Evolutionary conservation across 2,329 filamentous ascomycete species (phyloP).

Genomic region (Aspergillus chevalieri): DNA sequence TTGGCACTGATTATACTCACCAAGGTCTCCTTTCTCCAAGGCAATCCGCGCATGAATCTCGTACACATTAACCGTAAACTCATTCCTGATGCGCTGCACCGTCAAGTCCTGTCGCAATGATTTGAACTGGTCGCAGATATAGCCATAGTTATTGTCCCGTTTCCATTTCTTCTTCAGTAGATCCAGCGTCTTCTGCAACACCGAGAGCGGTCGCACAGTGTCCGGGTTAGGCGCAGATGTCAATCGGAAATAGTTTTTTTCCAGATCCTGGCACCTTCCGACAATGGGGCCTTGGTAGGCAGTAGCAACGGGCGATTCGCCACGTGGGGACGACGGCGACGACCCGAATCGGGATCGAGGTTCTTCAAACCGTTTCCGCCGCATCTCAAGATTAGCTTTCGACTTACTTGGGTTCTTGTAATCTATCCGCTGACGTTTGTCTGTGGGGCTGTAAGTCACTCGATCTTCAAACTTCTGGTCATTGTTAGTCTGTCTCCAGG

Average conservation of each 20-base stretch:
- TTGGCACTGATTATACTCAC: conserved; percentile 99
- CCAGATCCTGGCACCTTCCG: conserved; percentile 73
- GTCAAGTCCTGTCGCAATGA: conserved; percentile 96
- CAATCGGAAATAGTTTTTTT: conserved; percentile 92
- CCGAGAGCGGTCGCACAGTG: conserved; percentile 73
- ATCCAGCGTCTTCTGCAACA: conserved; percentile 79
- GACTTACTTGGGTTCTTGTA: conserved; percentile 72
- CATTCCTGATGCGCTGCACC: conserved; percentile 92
- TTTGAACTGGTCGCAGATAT: conserved; percentile 99
- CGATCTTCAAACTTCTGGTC: conserved; percentile 64
- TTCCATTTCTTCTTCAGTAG: conserved; percentile 92
- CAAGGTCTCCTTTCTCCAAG: conserved; percentile 94
- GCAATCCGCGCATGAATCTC: conserved; percentile 97
- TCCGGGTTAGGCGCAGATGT: conserved; percentile 84
- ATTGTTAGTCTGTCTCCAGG: conserved; percentile 70
- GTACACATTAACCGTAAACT: conserved; percentile 93
- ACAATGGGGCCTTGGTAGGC: conserved; percentile 63
- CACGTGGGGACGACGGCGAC: conserved; percentile 35
- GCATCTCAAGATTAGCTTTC: conserved; percentile 77
- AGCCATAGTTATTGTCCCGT: conserved; percentile 86
- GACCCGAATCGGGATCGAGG: conserved; percentile 37
- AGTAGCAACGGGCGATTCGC: conserved; percentile 44
- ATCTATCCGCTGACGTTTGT: conserved; percentile 46
- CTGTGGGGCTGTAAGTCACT: conserved; percentile 57
- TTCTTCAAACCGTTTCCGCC: conserved; percentile 76